These are phyloP conservation scores for Medakamo hakoo DNA, from an alignment of 139 green algal genomes.

Conservation along the genomic window DNA sequence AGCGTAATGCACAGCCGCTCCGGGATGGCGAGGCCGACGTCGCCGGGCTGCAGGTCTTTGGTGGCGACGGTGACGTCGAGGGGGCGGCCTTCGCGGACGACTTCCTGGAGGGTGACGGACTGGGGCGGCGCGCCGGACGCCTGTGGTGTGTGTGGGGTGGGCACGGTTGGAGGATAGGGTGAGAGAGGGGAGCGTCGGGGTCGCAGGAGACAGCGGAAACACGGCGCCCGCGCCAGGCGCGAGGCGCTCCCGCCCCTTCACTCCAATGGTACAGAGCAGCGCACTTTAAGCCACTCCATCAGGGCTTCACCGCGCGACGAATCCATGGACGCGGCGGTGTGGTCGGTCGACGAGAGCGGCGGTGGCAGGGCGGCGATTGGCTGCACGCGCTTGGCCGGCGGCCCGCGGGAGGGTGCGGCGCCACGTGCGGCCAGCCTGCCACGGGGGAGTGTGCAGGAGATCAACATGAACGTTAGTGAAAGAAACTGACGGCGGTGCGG, in stretches of 20 bases:
- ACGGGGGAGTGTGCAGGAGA: neutral
- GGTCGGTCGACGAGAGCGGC: neutral
- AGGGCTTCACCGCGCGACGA: neutral
- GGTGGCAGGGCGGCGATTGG: no score
- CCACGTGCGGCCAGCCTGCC: no score
- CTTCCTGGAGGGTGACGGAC: constrained; percentile 2
- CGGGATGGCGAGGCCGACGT: constrained; percentile 56
- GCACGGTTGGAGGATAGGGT: neutral
- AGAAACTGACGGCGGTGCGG: no score
- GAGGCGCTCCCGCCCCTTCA: neutral
- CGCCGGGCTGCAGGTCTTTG: constrained; percentile 26
- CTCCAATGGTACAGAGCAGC: no score
- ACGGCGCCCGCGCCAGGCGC: neutral
- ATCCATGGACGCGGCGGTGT: neutral
- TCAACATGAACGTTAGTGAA: neutral
- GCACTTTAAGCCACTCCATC: constrained; percentile 6
- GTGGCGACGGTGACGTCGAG: constrained; percentile 33
- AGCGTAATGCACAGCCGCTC: constrained; percentile 70
- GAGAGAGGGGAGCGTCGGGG: neutral
- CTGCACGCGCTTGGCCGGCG: no score
- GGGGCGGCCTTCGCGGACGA: constrained; percentile 5
- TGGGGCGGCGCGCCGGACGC: constrained; percentile 15
- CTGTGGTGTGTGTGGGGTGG: constrained; percentile 12
- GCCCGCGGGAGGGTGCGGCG: no score
- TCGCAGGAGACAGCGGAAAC: neutral